Evolutionary conservation across 257 asterid species (phyloP).

Genomic region (Rehmannia glutinosa): DNA sequence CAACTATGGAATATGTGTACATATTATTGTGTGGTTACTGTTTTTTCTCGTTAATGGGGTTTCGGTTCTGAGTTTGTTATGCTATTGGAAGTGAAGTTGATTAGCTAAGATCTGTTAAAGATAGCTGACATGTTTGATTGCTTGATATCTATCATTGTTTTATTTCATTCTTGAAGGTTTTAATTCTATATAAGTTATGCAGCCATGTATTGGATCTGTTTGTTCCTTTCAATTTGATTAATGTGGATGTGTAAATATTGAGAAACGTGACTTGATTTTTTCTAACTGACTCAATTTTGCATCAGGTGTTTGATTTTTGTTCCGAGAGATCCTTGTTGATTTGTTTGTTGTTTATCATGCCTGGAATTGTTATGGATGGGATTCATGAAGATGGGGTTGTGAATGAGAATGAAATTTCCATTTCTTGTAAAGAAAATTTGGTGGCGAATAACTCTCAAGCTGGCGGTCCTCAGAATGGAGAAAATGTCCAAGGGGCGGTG

Average conservation of each 20-base stretch:
- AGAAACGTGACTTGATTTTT: constrained; percentile 10
- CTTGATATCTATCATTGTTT: neutral
- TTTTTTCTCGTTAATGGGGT: neutral
- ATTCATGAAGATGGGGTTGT: constrained; percentile 42
- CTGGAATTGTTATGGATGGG: constrained; percentile 67
- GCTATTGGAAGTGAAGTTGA: neutral
- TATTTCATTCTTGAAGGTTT: constrained; percentile 1
- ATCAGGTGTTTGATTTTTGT: constrained; percentile 36
- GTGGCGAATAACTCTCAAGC: constrained; percentile 24
- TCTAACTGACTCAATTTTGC: constrained; percentile 17
- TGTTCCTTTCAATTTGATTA: constrained; percentile 1
- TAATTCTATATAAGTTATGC: neutral
- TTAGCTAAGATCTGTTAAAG: constrained; percentile 37
- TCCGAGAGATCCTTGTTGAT: constrained; percentile 23
- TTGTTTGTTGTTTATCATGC: constrained; percentile 41
- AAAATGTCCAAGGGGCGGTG: constrained; percentile 33
- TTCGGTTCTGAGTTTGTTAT: too few species aligned
- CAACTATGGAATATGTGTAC: constrained; percentile 8
- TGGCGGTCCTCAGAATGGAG: constrained; percentile 36
- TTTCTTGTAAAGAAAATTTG: constrained; percentile 29
- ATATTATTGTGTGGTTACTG: neutral
- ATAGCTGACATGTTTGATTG: constrained; percentile 1
- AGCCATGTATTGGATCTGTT: constrained; percentile 23
- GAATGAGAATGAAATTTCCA: constrained; percentile 43
- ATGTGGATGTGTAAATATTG: neutral